These are phyloP conservation scores for Nitzschia sp. DNA, from an alignment of 108 stramenopile genomes.

Conservation along the genomic window DNA sequence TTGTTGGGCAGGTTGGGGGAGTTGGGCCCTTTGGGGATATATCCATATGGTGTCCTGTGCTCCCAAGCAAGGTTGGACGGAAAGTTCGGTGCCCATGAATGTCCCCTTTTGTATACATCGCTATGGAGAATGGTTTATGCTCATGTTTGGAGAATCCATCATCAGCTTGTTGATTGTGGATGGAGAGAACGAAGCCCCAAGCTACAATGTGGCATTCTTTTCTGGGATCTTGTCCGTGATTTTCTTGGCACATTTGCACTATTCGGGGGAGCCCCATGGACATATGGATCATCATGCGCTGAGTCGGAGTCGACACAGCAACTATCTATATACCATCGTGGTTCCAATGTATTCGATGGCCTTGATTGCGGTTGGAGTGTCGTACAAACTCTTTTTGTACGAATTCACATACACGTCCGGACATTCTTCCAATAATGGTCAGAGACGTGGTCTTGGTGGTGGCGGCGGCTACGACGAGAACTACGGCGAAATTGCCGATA, in stretches of 20 bases:
- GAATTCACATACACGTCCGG: conserved; percentile 14
- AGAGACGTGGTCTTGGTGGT: too few species aligned
- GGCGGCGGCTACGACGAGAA: too few species aligned
- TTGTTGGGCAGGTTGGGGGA: conserved; percentile 15
- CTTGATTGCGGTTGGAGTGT: conserved; percentile 41
- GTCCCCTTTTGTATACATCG: conserved; percentile 48
- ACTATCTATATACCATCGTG: conserved; percentile 17
- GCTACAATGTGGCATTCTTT: conserved; percentile 24
- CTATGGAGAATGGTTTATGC: conserved; percentile 62
- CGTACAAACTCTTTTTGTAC: conserved; percentile 46
- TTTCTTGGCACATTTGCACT: conserved; percentile 33
- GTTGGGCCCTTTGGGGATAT: conserved; percentile 15
- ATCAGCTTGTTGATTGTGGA: conserved; percentile 47
- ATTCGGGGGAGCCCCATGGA: conserved; percentile 33
- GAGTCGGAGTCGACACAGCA: conserved; percentile 21
- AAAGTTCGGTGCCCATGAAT: conserved; percentile 41
- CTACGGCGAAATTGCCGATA: neutral
- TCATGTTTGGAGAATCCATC: conserved; percentile 57
- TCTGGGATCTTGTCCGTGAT: conserved; percentile 30
- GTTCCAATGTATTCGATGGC: conserved; percentile 33
- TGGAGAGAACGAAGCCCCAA: conserved; percentile 13
- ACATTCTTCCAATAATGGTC: neutral
- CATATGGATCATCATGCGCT: conserved; percentile 34
- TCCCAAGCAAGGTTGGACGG: conserved; percentile 4
- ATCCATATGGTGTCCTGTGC: conserved; percentile 10